Conservation (phyloP, 192 early-diverging fungal genomes). For the Backusella parvicylindrica region DNA sequence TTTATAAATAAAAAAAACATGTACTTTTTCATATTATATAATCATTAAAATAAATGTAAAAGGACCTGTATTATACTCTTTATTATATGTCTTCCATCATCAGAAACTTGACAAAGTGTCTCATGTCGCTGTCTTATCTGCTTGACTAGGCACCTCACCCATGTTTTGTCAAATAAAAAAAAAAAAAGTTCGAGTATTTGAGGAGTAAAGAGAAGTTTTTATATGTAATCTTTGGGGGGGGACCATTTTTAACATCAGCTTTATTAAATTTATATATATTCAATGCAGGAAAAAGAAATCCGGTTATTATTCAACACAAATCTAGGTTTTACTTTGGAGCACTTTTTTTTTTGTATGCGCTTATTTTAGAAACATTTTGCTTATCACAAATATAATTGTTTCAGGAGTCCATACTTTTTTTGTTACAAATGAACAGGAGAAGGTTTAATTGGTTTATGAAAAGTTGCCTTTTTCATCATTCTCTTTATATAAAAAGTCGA, state of each 20-base stretch:
- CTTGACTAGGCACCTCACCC: neutral
- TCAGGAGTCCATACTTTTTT: no score
- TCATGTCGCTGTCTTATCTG: neutral
- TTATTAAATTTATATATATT: no score
- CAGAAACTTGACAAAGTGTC: neutral
- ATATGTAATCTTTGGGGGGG: neutral
- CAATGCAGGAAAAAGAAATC: neutral
- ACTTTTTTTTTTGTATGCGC: neutral
- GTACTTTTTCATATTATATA: neutral
- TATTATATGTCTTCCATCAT: neutral
- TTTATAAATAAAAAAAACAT: neutral
- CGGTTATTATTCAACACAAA: neutral
- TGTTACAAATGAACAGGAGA: no score
- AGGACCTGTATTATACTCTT: neutral
- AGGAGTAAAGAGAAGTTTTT: neutral
- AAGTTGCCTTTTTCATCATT: no score
- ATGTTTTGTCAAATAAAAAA: neutral
- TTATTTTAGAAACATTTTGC: neutral
- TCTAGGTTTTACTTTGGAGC: neutral
- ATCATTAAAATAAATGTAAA: neutral
- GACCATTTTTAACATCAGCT: no score
- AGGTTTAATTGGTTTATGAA: no score
- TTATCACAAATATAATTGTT: no score
- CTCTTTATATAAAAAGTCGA: no score
- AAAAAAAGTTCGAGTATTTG: neutral